phyloP scores from a whole-genome alignment of 345 rosid species.

The Zanthoxylum bungeanum region DNA sequence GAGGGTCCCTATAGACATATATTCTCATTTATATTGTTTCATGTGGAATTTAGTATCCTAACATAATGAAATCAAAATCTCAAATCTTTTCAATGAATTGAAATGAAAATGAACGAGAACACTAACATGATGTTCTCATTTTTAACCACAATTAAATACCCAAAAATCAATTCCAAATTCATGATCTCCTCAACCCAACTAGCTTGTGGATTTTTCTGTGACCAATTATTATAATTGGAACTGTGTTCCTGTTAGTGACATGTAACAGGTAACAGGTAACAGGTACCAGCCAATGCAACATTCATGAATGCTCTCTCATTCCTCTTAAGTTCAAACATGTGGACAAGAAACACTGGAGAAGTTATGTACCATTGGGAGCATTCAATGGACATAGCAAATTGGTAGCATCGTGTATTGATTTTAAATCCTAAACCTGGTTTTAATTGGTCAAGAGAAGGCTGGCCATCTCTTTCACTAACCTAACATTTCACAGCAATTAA shows the following conservation, averaged over 20 bases:
- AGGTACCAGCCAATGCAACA: neutral
- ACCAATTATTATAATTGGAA: neutral
- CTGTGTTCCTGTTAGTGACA: neutral
- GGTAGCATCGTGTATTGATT: neutral
- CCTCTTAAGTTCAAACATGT: neutral
- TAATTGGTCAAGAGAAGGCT: neutral
- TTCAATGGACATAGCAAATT: neutral
- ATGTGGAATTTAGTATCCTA: too few species aligned
- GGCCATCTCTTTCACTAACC: neutral
- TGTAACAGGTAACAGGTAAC: too few species aligned
- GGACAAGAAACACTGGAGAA: neutral
- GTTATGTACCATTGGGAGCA: neutral
- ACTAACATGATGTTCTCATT: too few species aligned
- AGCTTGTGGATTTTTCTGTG: neutral
- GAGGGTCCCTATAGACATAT: too few species aligned
- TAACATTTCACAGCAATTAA: neutral
- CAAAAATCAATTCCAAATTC: neutral
- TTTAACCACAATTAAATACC: neutral
- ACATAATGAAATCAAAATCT: too few species aligned
- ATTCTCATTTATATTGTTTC: too few species aligned
- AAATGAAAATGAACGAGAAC: neutral
- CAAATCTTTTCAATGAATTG: fast-evolving
- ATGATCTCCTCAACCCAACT: too few species aligned
- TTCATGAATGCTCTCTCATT: neutral
- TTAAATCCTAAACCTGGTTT: neutral